Base-by-base conservation (phyloP, 1,284 basidiomycete species). In the Marasmius tenuissimus region DNA sequence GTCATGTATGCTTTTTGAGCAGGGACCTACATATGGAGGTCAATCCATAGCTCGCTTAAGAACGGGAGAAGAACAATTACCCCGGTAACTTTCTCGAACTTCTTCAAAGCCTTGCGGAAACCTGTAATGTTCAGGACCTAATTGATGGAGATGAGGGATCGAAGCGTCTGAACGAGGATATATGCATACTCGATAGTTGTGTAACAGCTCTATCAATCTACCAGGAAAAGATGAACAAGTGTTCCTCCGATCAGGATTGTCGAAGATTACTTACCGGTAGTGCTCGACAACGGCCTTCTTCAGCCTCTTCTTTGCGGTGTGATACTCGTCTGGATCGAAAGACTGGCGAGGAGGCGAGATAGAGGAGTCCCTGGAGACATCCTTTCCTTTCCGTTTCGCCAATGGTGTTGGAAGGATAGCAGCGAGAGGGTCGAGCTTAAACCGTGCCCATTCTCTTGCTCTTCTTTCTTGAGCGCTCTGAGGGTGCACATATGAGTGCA, bases 101-200 rank as follows among this genome's bases (percentile, higher is more conserved):
- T 98, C 76, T 96, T 98, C 64, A 97, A 72, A 0, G 91, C 91
- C 73, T 98, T 98, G 22, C 92, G 82, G 73, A 98, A 96, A 0
- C 95, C 96, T 1, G 92, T 92, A 9, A 96, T 74, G 72, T 98
- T 98, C 57, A 98, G 76, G 52, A 92, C 88, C 89, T 95, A 63
- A 16, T 57, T 42, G n/a, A 12, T 22, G 11, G 4, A 35, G 12
- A 49, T 38, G 59, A 20, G 57, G 34, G 20, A 33, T 16, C 16
- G 50, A 57, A n/a, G 12, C 14, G 20, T 22, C n/a, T 37, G 11
- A 22, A 39, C 60, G 10, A n/a, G 7, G 39, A 16, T 14, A 33
- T 37, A 37, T n/a, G 77, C 88, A 62, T 68, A 93, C 93, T 40
- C 93, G 82, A 73, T 94, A 96, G 70, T 96, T 95, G 67, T 94